Base-by-base conservation (phyloP, 345 rosid genomes). In the Eucalyptus coolabah region DNA sequence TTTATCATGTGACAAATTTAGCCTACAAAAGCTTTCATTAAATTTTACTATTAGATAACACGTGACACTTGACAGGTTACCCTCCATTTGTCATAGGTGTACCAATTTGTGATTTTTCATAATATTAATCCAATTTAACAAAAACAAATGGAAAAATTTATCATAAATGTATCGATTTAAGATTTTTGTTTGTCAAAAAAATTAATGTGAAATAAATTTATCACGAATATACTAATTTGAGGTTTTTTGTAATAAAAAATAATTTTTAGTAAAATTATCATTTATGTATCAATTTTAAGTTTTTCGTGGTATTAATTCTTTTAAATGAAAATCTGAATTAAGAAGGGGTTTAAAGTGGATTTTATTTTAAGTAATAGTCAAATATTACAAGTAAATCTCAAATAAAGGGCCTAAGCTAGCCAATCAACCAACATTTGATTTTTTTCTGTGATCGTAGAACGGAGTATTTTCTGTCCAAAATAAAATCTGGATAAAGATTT, bases 31-130 rank as follows among this genome's bases (percentile, higher is more conserved):
- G 11, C 0, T 53, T 51, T 53, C 0, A 0, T 1, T 53, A 53
- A 53, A 53, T 0, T 8, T 53, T 53, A 21, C 0, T 53, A 2
- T 53, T 53, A 1, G 1, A 53, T 21, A 0, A 21, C 59, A 53
- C 2, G 0, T 21, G 5, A 53, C 26, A 53, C 5, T 53, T 53
- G 2, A 53, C 2, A 11, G 0, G 0, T 2, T 53, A 8, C 0
- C 1, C 11, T 53, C 2, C 11, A 53, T 8, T 53, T 53, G 59
- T 53, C 11, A 21, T 2, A 8, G 0, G 59, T 53, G 1, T 53
- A 1, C 0, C 0, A 53, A 53, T 53, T 53, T 53, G 26, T 53
- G 1, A 21, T 19, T 53, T 53, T 53, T 53, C 26, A 8, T 53
- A 0, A 53, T 53, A 53, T 8, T 53, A 53, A 53, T 53, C 2